These are phyloP conservation scores for Alisma plantagoaquatica DNA, from an alignment of 106 monocot genomes.

Conservation along the genomic window DNA sequence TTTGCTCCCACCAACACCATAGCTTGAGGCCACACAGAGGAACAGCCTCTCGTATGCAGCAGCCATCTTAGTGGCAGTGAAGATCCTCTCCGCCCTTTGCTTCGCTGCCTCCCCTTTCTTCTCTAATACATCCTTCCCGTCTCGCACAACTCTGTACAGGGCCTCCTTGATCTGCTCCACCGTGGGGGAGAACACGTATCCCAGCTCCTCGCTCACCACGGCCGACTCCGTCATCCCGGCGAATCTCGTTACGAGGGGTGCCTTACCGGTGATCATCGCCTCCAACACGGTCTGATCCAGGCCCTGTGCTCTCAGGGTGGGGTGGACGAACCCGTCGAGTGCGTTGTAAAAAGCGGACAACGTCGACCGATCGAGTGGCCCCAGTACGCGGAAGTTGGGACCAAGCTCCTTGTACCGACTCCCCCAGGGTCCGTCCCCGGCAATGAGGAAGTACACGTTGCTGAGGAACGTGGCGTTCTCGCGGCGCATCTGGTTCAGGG, in stretches of 20 bases:
- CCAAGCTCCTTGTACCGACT: slow-evolving; percentile 46
- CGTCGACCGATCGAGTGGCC: slow-evolving; percentile 44
- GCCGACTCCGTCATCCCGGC: slow-evolving; percentile 66
- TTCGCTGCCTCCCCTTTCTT: slow-evolving; percentile 48
- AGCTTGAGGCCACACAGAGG: slow-evolving; percentile 38
- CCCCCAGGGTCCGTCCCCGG: slow-evolving; percentile 86
- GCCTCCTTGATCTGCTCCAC: slow-evolving; percentile 48
- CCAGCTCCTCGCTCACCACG: slow-evolving; percentile 39
- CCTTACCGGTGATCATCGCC: slow-evolving; percentile 63
- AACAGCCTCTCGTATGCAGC: slow-evolving; percentile 80
- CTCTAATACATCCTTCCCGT: slow-evolving; percentile 10
- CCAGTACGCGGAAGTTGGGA: slow-evolving; percentile 38
- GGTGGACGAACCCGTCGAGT: slow-evolving; percentile 58
- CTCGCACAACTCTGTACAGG: slow-evolving; percentile 22
- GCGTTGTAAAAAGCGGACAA: slow-evolving; percentile 63
- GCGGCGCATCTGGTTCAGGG: slow-evolving; percentile 37
- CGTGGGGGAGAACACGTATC: slow-evolving; percentile 58
- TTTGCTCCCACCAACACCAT: background rate
- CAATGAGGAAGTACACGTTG: slow-evolving; percentile 37
- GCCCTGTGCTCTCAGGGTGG: slow-evolving; percentile 73
- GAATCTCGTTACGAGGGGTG: slow-evolving; percentile 55
- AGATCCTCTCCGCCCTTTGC: slow-evolving; percentile 31
- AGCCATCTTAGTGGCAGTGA: slow-evolving; percentile 66
- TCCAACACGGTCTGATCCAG: slow-evolving; percentile 81
- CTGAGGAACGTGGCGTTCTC: slow-evolving; percentile 25